These are phyloP conservation scores for Sphenostylis stenocarpa DNA, from an alignment of 306 rosid species.

Conservation along the genomic window DNA sequence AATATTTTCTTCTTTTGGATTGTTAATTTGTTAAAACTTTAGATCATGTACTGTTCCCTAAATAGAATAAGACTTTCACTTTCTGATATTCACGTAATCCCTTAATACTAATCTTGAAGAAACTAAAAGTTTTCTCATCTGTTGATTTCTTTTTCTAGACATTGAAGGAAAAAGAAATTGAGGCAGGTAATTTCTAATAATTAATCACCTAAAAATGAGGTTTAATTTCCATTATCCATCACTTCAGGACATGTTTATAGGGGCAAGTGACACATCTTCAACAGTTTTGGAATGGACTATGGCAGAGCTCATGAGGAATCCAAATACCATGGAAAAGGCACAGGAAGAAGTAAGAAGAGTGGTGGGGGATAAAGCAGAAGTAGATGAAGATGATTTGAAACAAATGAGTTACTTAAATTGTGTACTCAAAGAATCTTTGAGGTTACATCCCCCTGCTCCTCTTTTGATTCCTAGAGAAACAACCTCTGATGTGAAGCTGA, in stretches of 20 bases:
- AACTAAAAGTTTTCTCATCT: no score
- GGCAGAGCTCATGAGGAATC: slow-evolving; percentile 48
- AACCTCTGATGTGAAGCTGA: background rate
- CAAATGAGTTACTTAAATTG: slow-evolving; percentile 52
- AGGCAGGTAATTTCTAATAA: background rate
- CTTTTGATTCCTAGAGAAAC: slow-evolving; percentile 40
- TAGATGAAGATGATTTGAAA: slow-evolving; percentile 34
- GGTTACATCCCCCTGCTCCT: slow-evolving; percentile 53
- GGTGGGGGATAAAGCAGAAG: slow-evolving; percentile 34
- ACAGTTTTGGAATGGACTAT: slow-evolving; percentile 48
- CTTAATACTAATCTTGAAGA: no score
- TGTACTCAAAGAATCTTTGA: slow-evolving; percentile 46
- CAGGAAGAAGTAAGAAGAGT: slow-evolving; percentile 57
- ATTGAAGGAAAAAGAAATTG: background rate
- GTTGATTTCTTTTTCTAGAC: no score
- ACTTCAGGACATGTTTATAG: slow-evolving; percentile 58
- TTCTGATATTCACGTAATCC: no score
- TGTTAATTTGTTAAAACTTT: no score
- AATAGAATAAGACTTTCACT: no score
- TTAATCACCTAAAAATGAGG: background rate
- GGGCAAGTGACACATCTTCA: slow-evolving; percentile 39
- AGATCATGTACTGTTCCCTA: no score
- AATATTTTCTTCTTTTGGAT: no score
- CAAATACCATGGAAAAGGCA: slow-evolving; percentile 42
- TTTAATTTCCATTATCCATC: background rate